Conservation (phyloP, 371 early-diverging fungal genomes). For the Vairimorpha necatrix region DNA sequence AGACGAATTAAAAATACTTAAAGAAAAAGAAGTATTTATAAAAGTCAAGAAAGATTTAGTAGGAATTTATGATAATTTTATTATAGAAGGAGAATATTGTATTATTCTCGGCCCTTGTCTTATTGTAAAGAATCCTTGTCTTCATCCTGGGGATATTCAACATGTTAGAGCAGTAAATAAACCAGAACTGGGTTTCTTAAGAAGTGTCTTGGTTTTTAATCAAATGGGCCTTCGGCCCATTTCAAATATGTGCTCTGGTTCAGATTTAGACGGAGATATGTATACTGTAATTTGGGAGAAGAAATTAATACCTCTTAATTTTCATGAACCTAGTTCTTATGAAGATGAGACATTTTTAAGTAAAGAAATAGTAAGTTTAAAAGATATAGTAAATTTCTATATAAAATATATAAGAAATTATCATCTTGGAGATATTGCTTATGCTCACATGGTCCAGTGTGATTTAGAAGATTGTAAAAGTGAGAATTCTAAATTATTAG, state of each 20-base stretch:
- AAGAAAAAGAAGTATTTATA: constrained; percentile 70
- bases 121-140: constrained; percentile 70
- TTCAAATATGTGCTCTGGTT: constrained; percentile 73
- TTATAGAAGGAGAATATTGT: constrained; percentile 18
- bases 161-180: constrained; percentile 69
- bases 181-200: constrained; percentile 67
- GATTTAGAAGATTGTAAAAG: constrained; percentile 68
- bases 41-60: constrained; percentile 5
- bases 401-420: constrained; percentile 71
- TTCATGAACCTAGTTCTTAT: constrained; percentile 69
- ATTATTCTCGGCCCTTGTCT: constrained; percentile 62
- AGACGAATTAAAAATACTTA: constrained; percentile 70
- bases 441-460: constrained; percentile 70
- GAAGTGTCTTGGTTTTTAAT: constrained; percentile 73
- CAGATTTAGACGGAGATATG: constrained; percentile 76
- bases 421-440: constrained; percentile 72
- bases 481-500: constrained; percentile 67
- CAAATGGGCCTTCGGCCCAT: constrained; percentile 70
- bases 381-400: constrained; percentile 69
- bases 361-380: constrained; percentile 65
- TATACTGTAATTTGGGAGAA: constrained; percentile 70
- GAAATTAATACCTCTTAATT: constrained; percentile 66
- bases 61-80: background rate
- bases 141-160: constrained; percentile 77
- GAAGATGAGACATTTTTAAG: constrained; percentile 44